phyloP scores from a whole-genome alignment of 2,329 filamentous ascomycete genomes.

The Curvularia verruculosa region DNA sequence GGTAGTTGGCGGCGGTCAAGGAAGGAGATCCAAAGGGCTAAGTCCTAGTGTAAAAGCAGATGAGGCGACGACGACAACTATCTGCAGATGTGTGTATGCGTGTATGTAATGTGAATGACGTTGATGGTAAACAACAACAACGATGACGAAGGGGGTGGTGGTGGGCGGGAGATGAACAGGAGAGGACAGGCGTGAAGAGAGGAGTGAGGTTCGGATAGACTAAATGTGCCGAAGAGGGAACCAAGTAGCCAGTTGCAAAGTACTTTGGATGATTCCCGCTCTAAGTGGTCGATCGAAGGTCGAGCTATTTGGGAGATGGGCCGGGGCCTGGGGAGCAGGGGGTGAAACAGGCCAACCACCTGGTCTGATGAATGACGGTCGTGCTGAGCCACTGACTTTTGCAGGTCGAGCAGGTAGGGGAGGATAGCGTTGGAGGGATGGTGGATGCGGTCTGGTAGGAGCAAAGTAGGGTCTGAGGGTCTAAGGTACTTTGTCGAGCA shows the following conservation, averaged over 20 bases:
- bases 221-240: conserved; percentile 42
- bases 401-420: conserved; percentile 33
- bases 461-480: conserved; percentile 40
- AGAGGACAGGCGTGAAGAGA: conserved; percentile 33
- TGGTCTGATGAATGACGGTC: conserved; percentile 37
- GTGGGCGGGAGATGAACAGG: conserved; percentile 31
- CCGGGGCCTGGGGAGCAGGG: conserved; percentile 37
- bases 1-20: conserved; percentile 15
- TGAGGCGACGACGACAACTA: conserved; percentile 2
- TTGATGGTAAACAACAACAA: conserved; percentile 36
- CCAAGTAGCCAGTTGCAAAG: conserved; percentile 43
- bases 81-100: not conserved
- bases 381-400: conserved; percentile 46
- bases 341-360: conserved; percentile 50
- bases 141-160: conserved; percentile 27
- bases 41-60: not conserved
- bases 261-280: conserved; percentile 38
- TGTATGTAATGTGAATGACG: conserved; percentile 17
- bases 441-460: conserved; percentile 40
- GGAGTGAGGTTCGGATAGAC: conserved; percentile 40
- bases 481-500: conserved; percentile 37
- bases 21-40: conserved; percentile 1
- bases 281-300: conserved; percentile 45
- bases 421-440: conserved; percentile 35
- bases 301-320: conserved; percentile 46